Evolutionary conservation across 257 asterid species (phyloP), one percentile per base, ranked within the genome.

Genomic region (Vinca minor): DNA sequence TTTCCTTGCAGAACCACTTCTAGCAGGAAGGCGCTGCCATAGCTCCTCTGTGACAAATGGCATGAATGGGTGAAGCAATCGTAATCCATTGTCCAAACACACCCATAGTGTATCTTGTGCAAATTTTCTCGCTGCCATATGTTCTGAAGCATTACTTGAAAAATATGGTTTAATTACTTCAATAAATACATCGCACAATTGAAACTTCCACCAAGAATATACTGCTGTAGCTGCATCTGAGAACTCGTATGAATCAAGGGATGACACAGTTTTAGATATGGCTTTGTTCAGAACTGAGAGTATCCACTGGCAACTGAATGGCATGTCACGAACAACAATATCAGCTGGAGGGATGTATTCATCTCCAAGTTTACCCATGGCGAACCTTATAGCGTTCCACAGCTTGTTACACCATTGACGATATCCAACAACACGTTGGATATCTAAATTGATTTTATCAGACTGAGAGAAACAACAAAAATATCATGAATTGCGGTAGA

Each of bases 401-500:
- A 92, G 72, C 77, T 92, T 89, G 79, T 92, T 92, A 71, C 98
- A 92, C 98, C 96, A 92, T 62, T 89, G 95, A 8, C 96, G 95
- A 72, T 92, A 92, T 52, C 96, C 96, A 76, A 85, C 78, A 77
- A 92, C 98, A 77, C 98, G 83, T 74, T 89, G 95, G 54, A 92
- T 87, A 76, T 89, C 98, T 62, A 89, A 78, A 66, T 92, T 89
- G 69, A 92, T 92, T 74, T 79, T 89, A 73, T 87, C 98, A 4
- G 95, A 87, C 96, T 92, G 93, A 71, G 69, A 58, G 49, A 59
- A 54, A 67, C 18, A 47, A 57, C 45, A 4, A 34, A 18, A 45
- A 67, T 31, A 49, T 35, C 29, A 72, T 62, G 31, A 45, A 62
- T 21, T 32, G 14, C 28, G 21, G 64, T 25, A 25, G 65, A 8